These are phyloP conservation scores for Gardenia jasminoides DNA, from an alignment of 257 asterid genomes.

Conservation along the genomic window DNA sequence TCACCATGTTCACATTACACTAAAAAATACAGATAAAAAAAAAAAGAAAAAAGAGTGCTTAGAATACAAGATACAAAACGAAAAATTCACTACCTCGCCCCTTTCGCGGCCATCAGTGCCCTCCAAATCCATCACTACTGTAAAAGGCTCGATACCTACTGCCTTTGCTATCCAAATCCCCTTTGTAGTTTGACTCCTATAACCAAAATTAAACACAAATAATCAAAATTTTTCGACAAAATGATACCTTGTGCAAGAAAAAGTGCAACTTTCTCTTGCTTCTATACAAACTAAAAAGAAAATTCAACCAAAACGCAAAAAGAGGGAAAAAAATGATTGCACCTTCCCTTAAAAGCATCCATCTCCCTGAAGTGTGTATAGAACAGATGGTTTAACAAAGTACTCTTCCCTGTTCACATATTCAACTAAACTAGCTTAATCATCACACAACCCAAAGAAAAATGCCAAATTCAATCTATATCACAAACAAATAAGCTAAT, in stretches of 20 bases:
- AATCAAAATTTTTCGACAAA: not conserved
- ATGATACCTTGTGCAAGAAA: not conserved
- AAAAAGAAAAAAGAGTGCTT: not conserved
- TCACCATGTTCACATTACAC: not conserved
- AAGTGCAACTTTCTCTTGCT: not conserved
- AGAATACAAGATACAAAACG: not conserved
- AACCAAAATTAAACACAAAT: not conserved
- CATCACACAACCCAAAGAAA: not conserved
- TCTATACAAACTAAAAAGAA: not conserved
- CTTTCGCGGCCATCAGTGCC: constrained; percentile 99
- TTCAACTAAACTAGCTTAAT: too few relatives aligned
- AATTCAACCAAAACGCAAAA: not conserved
- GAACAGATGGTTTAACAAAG: constrained; percentile 78
- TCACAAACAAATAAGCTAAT: not conserved
- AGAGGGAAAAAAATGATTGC: not conserved
- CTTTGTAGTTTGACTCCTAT: constrained; percentile 88
- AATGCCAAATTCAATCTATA: not conserved
- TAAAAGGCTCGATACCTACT: constrained; percentile 86
- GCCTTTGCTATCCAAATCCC: constrained; percentile 57
- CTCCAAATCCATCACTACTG: constrained; percentile 94
- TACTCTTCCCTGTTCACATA: constrained; percentile 71
- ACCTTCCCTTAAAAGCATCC: constrained; percentile 93
- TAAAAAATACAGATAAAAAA: not conserved
- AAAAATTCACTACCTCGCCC: constrained; percentile 67
- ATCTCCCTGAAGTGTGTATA: constrained; percentile 78